Conservation (phyloP, 306 rosid species). For the Oxytropis ochrocephala region DNA sequence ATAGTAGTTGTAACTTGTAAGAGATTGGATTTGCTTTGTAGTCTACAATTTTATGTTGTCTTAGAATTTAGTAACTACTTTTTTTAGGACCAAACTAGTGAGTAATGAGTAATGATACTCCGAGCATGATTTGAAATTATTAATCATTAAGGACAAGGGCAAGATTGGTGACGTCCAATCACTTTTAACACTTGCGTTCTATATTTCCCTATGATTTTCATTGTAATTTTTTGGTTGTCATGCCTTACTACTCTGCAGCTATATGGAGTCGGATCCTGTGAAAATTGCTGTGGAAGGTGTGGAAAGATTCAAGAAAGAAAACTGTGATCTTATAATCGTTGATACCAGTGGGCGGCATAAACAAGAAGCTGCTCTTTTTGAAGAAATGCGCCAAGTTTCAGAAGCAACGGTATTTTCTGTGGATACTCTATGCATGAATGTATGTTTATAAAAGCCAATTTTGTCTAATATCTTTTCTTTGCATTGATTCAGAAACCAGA, state of each 20-base stretch:
- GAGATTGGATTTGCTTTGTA: background rate
- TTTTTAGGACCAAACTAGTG: background rate
- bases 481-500: conserved; percentile 64
- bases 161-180: background rate
- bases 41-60: background rate
- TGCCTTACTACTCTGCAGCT: conserved; percentile 36
- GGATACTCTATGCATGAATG: background rate
- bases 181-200: background rate
- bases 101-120: too few relatives aligned
- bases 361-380: conserved; percentile 86
- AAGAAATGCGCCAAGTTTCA: conserved; percentile 91
- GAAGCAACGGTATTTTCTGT: conserved; percentile 70
- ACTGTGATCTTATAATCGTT: conserved; percentile 75
- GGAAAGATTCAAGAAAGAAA: conserved; percentile 75
- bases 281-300: conserved; percentile 83
- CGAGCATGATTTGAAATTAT: background rate
- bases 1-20: background rate
- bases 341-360: conserved; percentile 90
- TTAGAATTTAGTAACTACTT: background rate
- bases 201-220: background rate
- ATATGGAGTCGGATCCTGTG: conserved; percentile 74
- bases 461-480: conserved; percentile 21
- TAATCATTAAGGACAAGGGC: background rate
- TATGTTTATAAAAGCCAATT: background rate
- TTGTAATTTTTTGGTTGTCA: conserved; percentile 13